A percentile compares a stretch with the other conserved stretches of the same genome.
These are phyloP conservation scores for Maudiozyma turicensis DNA, from an alignment of 805 yeast genomes.

Conservation along the genomic window DNA sequence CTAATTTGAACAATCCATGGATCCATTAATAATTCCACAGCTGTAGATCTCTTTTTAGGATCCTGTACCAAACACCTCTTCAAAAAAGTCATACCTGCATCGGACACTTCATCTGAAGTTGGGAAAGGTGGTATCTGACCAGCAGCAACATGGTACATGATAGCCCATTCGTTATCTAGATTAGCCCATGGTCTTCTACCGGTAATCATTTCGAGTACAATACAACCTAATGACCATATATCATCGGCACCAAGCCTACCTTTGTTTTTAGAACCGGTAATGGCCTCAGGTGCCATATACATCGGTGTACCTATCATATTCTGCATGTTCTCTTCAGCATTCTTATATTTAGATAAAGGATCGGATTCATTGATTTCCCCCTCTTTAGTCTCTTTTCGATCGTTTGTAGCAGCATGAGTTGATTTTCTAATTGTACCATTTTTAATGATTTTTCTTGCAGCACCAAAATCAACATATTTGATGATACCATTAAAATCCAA, in stretches of 20 bases:
- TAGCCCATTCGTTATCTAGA: constrained; percentile 94
- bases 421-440: constrained; percentile 32
- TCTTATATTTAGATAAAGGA: background rate
- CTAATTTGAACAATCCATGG: constrained; percentile 81
- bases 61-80: constrained; percentile 72
- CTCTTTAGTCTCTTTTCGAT: background rate
- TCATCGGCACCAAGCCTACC: constrained; percentile 43
- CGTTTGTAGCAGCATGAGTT: background rate
- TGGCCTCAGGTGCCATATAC: constrained; percentile 98
- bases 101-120: constrained; percentile 62
- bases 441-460: constrained; percentile 80
- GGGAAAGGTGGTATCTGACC: constrained; percentile 89
- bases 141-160: constrained; percentile 96
- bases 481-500: constrained; percentile 88
- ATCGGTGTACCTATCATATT: constrained; percentile 83
- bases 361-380: background rate
- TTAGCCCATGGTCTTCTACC: constrained; percentile 98
- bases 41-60: constrained; percentile 71
- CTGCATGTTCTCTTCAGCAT: constrained; percentile 8
- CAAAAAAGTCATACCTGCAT: constrained; percentile 67
- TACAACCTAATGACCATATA: constrained; percentile 96
- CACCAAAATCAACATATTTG: constrained; percentile 95
- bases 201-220: constrained; percentile 92
- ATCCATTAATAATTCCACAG: constrained; percentile 75
- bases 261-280: constrained; percentile 55